Percentiles rank a stretch among this genome's conserved stretches.
Evolutionary conservation across 1,139 yeast genomes (phyloP).

Genomic region (Meyerozyma athensensis): DNA sequence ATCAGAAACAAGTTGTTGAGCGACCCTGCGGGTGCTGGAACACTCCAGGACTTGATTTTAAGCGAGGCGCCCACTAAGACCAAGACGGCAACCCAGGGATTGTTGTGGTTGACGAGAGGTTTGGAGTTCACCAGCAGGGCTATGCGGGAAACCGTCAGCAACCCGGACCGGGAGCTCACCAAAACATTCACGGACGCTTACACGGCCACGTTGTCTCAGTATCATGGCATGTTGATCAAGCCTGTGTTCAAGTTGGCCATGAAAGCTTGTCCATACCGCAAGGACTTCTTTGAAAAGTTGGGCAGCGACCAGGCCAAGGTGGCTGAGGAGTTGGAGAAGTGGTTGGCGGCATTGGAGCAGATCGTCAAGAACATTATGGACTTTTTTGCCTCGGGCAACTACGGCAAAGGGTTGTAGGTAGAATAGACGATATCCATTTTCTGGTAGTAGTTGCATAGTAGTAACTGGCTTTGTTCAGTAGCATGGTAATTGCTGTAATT

Average conservation of each 20-base stretch:
- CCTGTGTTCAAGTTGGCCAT: slow-evolving; percentile 90
- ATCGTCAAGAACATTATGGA: slow-evolving; percentile 71
- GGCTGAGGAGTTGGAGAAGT: slow-evolving; percentile 53
- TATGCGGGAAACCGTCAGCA: slow-evolving; percentile 70
- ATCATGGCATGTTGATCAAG: slow-evolving; percentile 76
- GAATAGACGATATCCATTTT: too few relatives aligned
- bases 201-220: slow-evolving; percentile 70
- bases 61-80: slow-evolving; percentile 61
- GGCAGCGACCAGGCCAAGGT: slow-evolving; percentile 72
- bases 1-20: slow-evolving; percentile 62
- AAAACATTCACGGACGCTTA: slow-evolving; percentile 82
- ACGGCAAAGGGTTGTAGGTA: slow-evolving; percentile 77
- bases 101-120: slow-evolving; percentile 83
- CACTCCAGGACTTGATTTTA: slow-evolving; percentile 74
- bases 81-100: slow-evolving; percentile 87
- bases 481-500: too few relatives aligned
- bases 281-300: slow-evolving; percentile 75
- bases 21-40: slow-evolving; percentile 57
- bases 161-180: slow-evolving; percentile 59
- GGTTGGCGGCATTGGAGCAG: slow-evolving; percentile 75
- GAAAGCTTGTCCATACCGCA: slow-evolving; percentile 94
- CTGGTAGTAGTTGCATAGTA: too few relatives aligned
- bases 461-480: too few relatives aligned
- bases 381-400: slow-evolving; percentile 75
- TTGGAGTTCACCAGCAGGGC: slow-evolving; percentile 86